Conservation (phyloP, 192 early-diverging fungal species). For the Coemansia sp. region DNA sequence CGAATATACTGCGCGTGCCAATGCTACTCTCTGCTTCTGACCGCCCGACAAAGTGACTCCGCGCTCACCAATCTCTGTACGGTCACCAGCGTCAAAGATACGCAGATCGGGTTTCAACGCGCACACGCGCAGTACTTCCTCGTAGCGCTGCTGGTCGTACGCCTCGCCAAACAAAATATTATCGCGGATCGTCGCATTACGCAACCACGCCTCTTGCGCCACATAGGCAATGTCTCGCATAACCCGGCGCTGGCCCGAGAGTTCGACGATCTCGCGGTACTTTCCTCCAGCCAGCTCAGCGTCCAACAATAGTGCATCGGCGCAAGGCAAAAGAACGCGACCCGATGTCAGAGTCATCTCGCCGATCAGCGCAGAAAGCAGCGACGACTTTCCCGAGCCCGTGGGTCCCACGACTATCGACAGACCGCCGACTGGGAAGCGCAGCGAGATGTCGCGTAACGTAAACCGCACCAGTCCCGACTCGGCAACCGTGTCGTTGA, state of each 20-base stretch:
- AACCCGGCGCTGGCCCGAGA: conserved; percentile 41
- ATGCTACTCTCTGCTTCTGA: conserved; percentile 84
- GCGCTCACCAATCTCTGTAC: conserved; percentile 93
- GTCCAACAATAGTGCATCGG: conserved; percentile 9
- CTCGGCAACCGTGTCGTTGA: not conserved
- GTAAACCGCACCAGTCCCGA: conserved; percentile 47
- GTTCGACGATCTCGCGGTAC: conserved; percentile 30
- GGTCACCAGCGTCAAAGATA: conserved; percentile 82
- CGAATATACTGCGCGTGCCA: conserved; percentile 87
- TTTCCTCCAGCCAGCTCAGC: conserved; percentile 10
- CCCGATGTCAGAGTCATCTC: conserved; percentile 65
- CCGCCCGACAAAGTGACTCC: conserved; percentile 85
- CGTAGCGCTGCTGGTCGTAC: conserved; percentile 76
- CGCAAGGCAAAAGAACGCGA: conserved; percentile 41
- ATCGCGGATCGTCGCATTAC: conserved; percentile 74
- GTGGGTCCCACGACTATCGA: conserved; percentile 85
- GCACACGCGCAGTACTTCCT: conserved; percentile 78
- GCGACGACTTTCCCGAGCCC: conserved; percentile 87
- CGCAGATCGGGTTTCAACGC: conserved; percentile 85
- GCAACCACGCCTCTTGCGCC: conserved; percentile 78
- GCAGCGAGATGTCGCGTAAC: conserved; percentile 66
- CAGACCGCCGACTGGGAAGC: conserved; percentile 69
- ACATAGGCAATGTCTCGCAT: conserved; percentile 82
- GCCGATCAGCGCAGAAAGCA: conserved; percentile 81
- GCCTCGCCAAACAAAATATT: conserved; percentile 87